phyloP scores from a whole-genome alignment of 345 rosid genomes.

The Brassica juncea region DNA sequence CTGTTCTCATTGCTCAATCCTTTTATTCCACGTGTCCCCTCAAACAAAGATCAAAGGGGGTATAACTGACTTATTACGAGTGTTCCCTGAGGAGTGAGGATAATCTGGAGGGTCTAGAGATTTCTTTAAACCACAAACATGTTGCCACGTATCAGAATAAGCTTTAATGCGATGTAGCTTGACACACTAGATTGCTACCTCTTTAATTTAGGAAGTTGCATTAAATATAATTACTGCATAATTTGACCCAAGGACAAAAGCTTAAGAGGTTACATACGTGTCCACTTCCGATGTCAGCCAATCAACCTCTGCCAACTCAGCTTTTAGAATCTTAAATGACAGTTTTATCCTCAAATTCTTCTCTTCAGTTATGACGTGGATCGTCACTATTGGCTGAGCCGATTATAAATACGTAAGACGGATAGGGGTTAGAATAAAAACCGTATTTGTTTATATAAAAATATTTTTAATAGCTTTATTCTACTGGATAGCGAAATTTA shows the following conservation, averaged over 20 bases:
- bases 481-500: slow-evolving; percentile 56
- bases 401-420: slow-evolving; percentile 24
- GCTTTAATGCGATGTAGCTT: slow-evolving; percentile 14
- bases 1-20: slow-evolving; percentile 26
- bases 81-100: slow-evolving; percentile 20
- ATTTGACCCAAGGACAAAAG: slow-evolving; percentile 46
- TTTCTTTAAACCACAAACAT: slow-evolving; percentile 19
- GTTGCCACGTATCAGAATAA: slow-evolving; percentile 32
- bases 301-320: slow-evolving; percentile 34
- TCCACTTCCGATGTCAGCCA: slow-evolving; percentile 35
- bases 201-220: slow-evolving; percentile 52
- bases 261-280: slow-evolving; percentile 28
- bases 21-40: slow-evolving; percentile 27
- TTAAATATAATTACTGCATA: slow-evolving; percentile 65
- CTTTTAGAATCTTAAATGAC: background rate
- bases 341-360: slow-evolving; percentile 27
- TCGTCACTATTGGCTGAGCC: background rate
- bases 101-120: slow-evolving; percentile 25
- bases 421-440: slow-evolving; percentile 33
- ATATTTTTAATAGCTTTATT: slow-evolving; percentile 23
- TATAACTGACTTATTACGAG: background rate
- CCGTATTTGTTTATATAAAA: slow-evolving; percentile 27
- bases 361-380: slow-evolving; percentile 14
- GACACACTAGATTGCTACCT: slow-evolving; percentile 22
- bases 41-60: slow-evolving; percentile 3